Conservation (phyloP, 352 stramenopile genomes). For the Pythium dissimile region DNA sequence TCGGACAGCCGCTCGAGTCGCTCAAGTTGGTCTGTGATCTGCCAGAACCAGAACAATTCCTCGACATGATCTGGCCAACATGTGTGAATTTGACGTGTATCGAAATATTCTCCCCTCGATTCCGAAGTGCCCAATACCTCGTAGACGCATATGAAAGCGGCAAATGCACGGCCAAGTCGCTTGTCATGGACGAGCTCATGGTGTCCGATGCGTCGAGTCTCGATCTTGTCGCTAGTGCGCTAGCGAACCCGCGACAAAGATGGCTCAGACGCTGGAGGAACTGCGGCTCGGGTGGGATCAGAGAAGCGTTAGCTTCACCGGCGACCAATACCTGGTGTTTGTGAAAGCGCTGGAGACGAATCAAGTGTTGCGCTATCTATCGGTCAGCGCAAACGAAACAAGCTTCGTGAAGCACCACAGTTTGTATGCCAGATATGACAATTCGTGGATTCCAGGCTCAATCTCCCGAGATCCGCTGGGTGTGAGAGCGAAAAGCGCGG, state of each 20-base stretch:
- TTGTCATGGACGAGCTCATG: background rate
- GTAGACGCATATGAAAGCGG: slow-evolving; percentile 8
- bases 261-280: slow-evolving; percentile 1
- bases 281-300: background rate
- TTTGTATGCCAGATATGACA: background rate
- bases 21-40: background rate
- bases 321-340: background rate
- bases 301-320: background rate
- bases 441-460: slow-evolving; percentile 5
- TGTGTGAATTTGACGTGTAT: slow-evolving; percentile 1
- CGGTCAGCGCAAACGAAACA: background rate
- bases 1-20: background rate
- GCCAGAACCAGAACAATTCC: background rate
- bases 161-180: background rate
- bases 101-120: background rate
- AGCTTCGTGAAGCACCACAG: background rate
- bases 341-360: slow-evolving; percentile 2
- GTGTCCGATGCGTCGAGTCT: background rate
- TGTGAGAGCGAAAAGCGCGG: background rate
- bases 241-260: background rate
- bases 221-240: background rate
- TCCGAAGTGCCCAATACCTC: background rate
- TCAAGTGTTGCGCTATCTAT: slow-evolving; percentile 1
- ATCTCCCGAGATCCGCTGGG: background rate
- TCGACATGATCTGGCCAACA: slow-evolving; percentile 1